A percentile compares a stretch with the other conserved stretches of the same genome.
Conservation (phyloP, 176 grass and related monocot species). For the Puccinellia tenuiflora region DNA sequence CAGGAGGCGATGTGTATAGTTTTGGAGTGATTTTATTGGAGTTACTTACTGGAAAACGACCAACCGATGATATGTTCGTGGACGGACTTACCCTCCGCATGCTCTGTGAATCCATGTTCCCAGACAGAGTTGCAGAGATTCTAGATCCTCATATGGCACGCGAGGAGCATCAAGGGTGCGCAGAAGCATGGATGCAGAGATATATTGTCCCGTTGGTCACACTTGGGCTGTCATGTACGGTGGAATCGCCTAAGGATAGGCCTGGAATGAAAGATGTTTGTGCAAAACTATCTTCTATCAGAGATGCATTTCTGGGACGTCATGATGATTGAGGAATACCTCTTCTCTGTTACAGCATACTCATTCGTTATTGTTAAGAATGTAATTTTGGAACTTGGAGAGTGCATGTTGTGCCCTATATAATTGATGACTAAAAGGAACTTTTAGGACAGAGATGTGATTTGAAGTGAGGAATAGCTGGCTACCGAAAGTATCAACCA, state of each 20-base stretch:
- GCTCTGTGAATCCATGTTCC: conserved; percentile 11
- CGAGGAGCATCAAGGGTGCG: background rate
- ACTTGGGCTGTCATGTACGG: conserved; percentile 27
- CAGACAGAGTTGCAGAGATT: conserved; percentile 20
- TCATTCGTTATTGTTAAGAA: background rate
- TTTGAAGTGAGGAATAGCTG: background rate
- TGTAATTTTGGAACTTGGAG: background rate
- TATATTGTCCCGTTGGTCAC: conserved; percentile 4
- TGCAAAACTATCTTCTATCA: conserved; percentile 11
- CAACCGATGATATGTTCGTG: background rate
- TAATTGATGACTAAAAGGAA: background rate
- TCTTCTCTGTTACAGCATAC: background rate
- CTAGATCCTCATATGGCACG: conserved; percentile 12
- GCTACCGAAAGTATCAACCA: background rate
- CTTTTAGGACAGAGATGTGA: background rate
- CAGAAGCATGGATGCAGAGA: background rate
- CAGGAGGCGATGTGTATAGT: conserved; percentile 12
- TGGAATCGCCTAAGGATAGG: conserved; percentile 18
- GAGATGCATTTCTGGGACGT: background rate
- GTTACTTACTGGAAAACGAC: conserved; percentile 9
- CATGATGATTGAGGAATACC: background rate
- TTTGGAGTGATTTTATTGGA: conserved; percentile 35
- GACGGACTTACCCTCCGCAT: conserved; percentile 12
- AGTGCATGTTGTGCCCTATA: background rate
- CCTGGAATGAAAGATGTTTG: conserved; percentile 29